These are phyloP conservation scores for Lentinula guzmanii DNA, from an alignment of 768 basidiomycete genomes.

Conservation along the genomic window DNA sequence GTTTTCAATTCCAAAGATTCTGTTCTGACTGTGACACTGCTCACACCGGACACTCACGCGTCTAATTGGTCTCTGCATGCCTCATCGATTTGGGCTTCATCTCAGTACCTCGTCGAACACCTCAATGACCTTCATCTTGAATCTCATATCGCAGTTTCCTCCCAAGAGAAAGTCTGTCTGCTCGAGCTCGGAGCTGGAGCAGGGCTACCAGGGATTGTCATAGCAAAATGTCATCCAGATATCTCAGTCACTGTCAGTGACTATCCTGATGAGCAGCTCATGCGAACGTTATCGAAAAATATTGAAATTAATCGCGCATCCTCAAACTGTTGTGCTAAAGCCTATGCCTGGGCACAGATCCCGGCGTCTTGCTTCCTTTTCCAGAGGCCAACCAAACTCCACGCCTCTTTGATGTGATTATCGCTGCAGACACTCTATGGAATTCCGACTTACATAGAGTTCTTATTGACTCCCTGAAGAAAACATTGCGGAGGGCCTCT, in stretches of 20 bases:
- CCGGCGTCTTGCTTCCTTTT: constrained; percentile 19
- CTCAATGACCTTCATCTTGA: constrained; percentile 40
- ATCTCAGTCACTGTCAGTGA: constrained; percentile 52
- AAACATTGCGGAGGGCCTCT: constrained; percentile 35
- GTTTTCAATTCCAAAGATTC: constrained; percentile 14
- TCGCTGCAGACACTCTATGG: constrained; percentile 79
- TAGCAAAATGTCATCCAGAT: constrained; percentile 43
- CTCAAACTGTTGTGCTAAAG: constrained; percentile 41
- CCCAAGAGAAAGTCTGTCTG: constrained; percentile 22
- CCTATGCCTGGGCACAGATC: constrained; percentile 61
- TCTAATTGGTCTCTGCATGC: constrained; percentile 76
- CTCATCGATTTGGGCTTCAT: constrained; percentile 69
- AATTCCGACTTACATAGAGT: constrained; percentile 52
- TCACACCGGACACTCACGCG: constrained; percentile 59
- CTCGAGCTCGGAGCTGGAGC: constrained; percentile 74
- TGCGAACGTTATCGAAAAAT: constrained; percentile 53
- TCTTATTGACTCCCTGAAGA: constrained; percentile 47
- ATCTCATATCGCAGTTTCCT: constrained; percentile 12
- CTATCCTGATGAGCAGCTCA: constrained; percentile 63
- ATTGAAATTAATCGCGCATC: constrained; percentile 43
- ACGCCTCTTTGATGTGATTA: constrained; percentile 50
- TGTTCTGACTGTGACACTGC: constrained; percentile 32
- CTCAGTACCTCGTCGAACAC: constrained; percentile 63
- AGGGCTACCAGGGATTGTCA: constrained; percentile 65
- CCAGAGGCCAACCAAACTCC: neutral